Evolutionary conservation across 176 grass and related monocot genomes (phyloP).

Genomic region (Ensete ventricosum): DNA sequence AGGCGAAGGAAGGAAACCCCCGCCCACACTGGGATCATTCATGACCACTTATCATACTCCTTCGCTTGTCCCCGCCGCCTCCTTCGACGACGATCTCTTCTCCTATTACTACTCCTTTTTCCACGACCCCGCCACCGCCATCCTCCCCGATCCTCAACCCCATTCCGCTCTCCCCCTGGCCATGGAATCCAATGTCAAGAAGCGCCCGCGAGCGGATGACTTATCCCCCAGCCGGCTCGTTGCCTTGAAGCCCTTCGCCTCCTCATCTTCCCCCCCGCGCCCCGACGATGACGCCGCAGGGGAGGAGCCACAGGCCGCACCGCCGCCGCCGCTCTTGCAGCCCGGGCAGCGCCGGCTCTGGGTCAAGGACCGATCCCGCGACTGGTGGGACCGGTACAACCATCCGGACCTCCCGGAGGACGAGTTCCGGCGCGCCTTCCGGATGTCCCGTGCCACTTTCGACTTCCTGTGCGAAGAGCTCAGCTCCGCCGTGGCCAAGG

Average conservation of each 20-base stretch:
- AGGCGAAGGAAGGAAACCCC: background rate
- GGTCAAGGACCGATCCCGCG: constrained; percentile 41
- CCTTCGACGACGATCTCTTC: constrained; percentile 12
- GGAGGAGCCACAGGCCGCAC: background rate
- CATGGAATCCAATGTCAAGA: constrained; percentile 7
- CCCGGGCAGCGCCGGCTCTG: constrained; percentile 42
- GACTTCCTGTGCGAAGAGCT: constrained; percentile 48
- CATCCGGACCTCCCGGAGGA: constrained; percentile 37
- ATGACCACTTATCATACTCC: constrained; percentile 32
- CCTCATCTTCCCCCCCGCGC: too few species aligned
- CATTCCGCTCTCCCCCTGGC: background rate
- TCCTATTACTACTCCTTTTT: constrained; percentile 14
- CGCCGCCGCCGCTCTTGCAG: background rate
- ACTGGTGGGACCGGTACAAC: constrained; percentile 66
- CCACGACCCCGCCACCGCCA: constrained; percentile 6
- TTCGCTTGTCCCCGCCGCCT: background rate
- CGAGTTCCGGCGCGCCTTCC: constrained; percentile 62
- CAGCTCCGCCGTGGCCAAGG: constrained; percentile 47
- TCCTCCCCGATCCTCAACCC: background rate
- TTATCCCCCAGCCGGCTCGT: background rate
- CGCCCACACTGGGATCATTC: constrained; percentile 16
- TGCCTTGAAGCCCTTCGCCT: too few species aligned
- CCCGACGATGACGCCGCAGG: constrained; percentile 19
- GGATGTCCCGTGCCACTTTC: constrained; percentile 63
- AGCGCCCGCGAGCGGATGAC: constrained; percentile 23